These are phyloP conservation scores for Cladosporium colombiae DNA, from an alignment of 2,329 filamentous ascomycete species.

Conservation along the genomic window DNA sequence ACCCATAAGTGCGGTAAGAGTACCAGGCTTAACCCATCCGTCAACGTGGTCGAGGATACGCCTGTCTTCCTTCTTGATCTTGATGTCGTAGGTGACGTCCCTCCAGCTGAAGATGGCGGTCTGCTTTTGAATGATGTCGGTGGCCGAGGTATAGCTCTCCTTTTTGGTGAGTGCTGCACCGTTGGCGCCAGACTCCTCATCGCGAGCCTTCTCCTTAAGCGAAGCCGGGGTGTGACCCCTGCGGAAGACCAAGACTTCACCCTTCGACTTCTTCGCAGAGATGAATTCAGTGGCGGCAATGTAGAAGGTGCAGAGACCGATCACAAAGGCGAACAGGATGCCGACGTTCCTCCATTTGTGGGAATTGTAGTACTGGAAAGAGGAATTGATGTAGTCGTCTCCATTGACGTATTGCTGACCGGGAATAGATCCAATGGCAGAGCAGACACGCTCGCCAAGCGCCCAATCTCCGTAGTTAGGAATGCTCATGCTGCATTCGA, in stretches of 20 bases:
- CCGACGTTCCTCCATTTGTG: slow-evolving; percentile 53
- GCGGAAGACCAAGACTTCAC: slow-evolving; percentile 53
- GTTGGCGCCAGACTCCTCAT: slow-evolving; percentile 44
- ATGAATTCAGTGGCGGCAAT: slow-evolving; percentile 49
- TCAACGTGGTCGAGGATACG: slow-evolving; percentile 83
- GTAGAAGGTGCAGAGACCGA: slow-evolving; percentile 46
- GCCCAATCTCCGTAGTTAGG: not conserved
- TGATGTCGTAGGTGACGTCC: slow-evolving; percentile 75
- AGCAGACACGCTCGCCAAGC: slow-evolving; percentile 40
- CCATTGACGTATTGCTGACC: slow-evolving; percentile 43
- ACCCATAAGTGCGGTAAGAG: slow-evolving; percentile 86
- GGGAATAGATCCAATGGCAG: slow-evolving; percentile 44
- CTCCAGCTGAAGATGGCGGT: slow-evolving; percentile 85
- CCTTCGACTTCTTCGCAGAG: slow-evolving; percentile 53
- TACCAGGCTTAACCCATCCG: slow-evolving; percentile 92
- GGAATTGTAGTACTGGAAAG: slow-evolving; percentile 36
- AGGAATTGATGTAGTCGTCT: slow-evolving; percentile 38
- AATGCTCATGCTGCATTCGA: slow-evolving; percentile 43
- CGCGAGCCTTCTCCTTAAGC: slow-evolving; percentile 50
- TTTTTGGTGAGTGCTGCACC: slow-evolving; percentile 37
- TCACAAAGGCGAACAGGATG: slow-evolving; percentile 48
- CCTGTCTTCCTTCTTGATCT: slow-evolving; percentile 75
- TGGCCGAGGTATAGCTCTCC: slow-evolving; percentile 40
- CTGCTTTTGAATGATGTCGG: slow-evolving; percentile 59
- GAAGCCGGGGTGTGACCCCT: slow-evolving; percentile 50